Percentiles rank a stretch among this genome's conserved stretches.
phyloP scores from a whole-genome alignment of 495 filamentous ascomycete species.

The Baudoinia panamericana region DNA sequence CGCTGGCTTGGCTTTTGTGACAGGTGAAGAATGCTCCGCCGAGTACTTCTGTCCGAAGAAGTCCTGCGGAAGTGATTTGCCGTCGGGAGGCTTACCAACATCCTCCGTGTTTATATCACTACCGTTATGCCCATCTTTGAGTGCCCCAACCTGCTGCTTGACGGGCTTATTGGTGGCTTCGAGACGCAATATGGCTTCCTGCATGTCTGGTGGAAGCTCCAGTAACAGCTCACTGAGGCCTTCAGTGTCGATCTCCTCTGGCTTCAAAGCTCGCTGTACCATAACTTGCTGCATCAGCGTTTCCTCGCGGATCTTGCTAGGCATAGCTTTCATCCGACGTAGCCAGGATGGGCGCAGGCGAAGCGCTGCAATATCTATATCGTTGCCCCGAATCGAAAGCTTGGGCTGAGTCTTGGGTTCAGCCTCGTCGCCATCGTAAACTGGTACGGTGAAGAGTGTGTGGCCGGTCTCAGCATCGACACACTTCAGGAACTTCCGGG shows the following conservation, averaged over 20 bases:
- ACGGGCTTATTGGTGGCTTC: no score
- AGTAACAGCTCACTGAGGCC: constrained; percentile 1
- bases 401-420: no score
- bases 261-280: background rate
- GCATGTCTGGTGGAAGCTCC: background rate
- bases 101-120: no score
- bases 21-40: background rate
- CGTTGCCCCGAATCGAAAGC: no score
- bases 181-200: constrained; percentile 1
- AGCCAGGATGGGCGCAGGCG: no score
- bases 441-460: constrained; percentile 15
- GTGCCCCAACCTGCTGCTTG: no score
- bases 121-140: no score
- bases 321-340: no score
- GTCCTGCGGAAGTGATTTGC: background rate
- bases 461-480: constrained; percentile 16
- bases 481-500: constrained; percentile 7
- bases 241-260: background rate
- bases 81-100: no score
- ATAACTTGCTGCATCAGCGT: background rate
- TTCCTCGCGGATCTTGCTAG: background rate
- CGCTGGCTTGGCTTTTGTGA: background rate
- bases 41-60: background rate
- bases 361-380: no score
- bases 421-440: background rate